Percentiles rank a stretch among this genome's conserved stretches.
phyloP scores from a whole-genome alignment of 208 protist species.

The Crithidia fasciculata region DNA sequence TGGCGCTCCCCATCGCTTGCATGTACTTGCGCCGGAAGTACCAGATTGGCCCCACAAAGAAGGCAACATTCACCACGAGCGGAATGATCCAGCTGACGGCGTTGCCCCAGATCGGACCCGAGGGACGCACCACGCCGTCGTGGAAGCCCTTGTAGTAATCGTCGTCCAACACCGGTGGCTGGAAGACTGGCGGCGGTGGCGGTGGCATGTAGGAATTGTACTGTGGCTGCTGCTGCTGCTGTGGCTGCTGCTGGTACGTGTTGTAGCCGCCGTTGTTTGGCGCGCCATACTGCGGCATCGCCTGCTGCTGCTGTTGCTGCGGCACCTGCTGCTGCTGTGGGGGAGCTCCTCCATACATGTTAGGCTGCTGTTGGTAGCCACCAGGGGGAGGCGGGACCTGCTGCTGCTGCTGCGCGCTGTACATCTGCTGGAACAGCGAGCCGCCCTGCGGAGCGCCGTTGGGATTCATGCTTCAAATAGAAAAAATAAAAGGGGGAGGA shows the following conservation, averaged over 20 bases:
- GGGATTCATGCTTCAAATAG: conserved; percentile 13
- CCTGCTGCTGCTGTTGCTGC: conserved; percentile 19
- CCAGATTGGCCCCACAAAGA: conserved; percentile 90
- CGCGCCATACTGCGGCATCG: conserved; percentile 25
- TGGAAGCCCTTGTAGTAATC: conserved; percentile 93
- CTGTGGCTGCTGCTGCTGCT: conserved; percentile 36
- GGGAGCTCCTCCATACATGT: not conserved
- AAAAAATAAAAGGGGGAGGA: not conserved
- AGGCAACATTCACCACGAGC: conserved; percentile 79
- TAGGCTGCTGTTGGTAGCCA: conserved; percentile 34
- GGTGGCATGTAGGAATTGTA: conserved; percentile 16
- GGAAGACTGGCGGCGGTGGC: conserved; percentile 20
- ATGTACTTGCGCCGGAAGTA: conserved; percentile 89
- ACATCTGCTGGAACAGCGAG: conserved; percentile 87
- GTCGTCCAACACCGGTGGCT: conserved; percentile 51
- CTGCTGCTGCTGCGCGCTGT: conserved; percentile 66
- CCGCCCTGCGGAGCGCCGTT: conserved; percentile 32
- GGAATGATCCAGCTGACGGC: conserved; percentile 82
- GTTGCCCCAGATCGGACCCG: conserved; percentile 69
- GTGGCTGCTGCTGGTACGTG: not conserved
- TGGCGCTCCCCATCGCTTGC: conserved; percentile 66
- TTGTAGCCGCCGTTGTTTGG: conserved; percentile 18
- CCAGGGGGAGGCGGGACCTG: conserved; percentile 26
- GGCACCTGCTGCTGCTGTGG: not conserved
- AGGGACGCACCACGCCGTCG: conserved; percentile 82